Evolutionary conservation across 495 filamentous ascomycete genomes (phyloP).

Genomic region (Trichocladium antarcticum): DNA sequence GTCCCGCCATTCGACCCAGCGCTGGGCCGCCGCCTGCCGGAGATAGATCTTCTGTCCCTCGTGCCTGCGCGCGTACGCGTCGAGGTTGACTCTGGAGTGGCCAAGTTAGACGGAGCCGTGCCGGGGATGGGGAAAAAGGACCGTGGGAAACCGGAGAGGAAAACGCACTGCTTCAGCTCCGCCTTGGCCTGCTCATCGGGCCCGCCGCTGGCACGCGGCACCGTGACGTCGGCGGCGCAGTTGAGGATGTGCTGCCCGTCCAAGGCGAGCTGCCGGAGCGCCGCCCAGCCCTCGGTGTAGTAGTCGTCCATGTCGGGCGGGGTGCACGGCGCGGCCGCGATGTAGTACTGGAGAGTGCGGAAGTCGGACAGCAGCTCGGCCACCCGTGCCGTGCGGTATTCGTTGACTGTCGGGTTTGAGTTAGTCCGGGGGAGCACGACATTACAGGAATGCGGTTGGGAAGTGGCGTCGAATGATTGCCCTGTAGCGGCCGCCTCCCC

Average conservation of each 20-base stretch:
- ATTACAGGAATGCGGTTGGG: too few relatives aligned
- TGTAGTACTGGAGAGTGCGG: slow-evolving; percentile 68
- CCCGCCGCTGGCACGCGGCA: slow-evolving; percentile 44
- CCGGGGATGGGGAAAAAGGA: background rate
- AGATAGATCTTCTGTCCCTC: slow-evolving; percentile 79
- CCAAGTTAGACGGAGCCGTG: background rate
- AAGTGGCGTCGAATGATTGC: background rate
- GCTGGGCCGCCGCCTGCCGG: slow-evolving; percentile 60
- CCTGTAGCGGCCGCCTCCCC: background rate
- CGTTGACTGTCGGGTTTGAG: slow-evolving; percentile 53
- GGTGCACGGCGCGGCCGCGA: slow-evolving; percentile 54
- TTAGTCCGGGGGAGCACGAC: slow-evolving; percentile 23
- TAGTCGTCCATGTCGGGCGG: slow-evolving; percentile 54
- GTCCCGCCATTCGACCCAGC: slow-evolving; percentile 69
- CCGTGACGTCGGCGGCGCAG: slow-evolving; percentile 52
- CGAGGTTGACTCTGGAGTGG: slow-evolving; percentile 54
- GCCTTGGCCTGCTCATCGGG: slow-evolving; percentile 60
- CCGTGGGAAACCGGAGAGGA: background rate
- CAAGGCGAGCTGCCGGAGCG: slow-evolving; percentile 60
- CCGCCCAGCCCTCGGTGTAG: slow-evolving; percentile 66
- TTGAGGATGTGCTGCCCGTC: slow-evolving; percentile 67
- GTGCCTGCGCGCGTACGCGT: slow-evolving; percentile 69
- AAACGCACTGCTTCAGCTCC: slow-evolving; percentile 60
- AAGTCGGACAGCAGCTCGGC: slow-evolving; percentile 79
- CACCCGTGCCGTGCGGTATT: slow-evolving; percentile 68